Base-by-base conservation (phyloP, 192 early-diverging fungal species). In the Umbelopsis isabellina region DNA sequence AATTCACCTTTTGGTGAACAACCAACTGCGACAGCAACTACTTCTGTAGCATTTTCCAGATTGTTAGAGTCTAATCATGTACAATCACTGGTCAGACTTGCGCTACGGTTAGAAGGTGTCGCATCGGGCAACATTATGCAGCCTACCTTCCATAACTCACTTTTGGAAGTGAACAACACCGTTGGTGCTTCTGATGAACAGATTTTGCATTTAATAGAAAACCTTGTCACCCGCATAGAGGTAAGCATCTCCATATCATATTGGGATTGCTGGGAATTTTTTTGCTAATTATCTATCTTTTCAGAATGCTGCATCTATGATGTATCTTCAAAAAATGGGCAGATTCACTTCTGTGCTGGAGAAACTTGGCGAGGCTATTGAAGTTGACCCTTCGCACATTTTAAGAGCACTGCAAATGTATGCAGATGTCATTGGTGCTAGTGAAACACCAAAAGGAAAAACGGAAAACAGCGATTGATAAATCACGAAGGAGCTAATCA, bases 361-460 rank as follows among this genome's bases (percentile, higher is more conserved):
- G 48, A 82, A 83, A 47, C 76, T 91, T 0, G 83, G 89, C 30
- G 81, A 85, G 33, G 84, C 84, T 2, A 81, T 89, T 66, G 83
- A 82, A 27, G 71, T 85, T 1, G 89, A 91, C 70, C 86, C 86
- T 5, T 74, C 75, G 20, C 85, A 90, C 53, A 83, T 91, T 55
- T 33, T 91, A 13, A 72, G 82, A 4, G 88, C 89, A 3, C 71
- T 91, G 45, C 89, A 91, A 71, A 87, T 90, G 77, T 89, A 89
- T 73, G 77, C 85, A 51, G 72, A 79, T 65, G 73, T 80, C 22
- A 69, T 79, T 64, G 76, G 81, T 15, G 73, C 55, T 33, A 33
- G 55, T 18, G 55, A 61, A 25, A 4, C 55, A 25, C 55, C 55
- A 12, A 33, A 25, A 18, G 55, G 55, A 18, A 61, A 16, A n/a